These are phyloP conservation scores for Nemania sp. DNA, from an alignment of 2,329 filamentous ascomycete genomes.

Conservation along the genomic window DNA sequence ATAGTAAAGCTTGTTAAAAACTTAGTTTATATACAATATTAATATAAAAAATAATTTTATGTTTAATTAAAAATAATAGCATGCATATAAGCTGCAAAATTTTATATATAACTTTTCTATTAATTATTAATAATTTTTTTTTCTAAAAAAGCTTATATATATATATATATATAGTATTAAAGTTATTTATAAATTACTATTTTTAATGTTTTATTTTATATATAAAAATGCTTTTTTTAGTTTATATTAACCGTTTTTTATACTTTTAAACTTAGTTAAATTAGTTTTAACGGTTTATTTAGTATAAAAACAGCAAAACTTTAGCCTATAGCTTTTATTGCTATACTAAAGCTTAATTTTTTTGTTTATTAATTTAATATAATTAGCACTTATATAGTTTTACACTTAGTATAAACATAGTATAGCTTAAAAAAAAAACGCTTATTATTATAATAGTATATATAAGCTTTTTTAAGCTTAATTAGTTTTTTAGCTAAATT, in stretches of 20 bases:
- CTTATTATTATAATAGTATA: constrained; percentile 82
- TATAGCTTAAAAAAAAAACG: not conserved
- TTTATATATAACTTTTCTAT: constrained; percentile 75
- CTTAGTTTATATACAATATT: constrained; percentile 64
- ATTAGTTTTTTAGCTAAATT: constrained; percentile 90
- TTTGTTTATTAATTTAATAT: constrained; percentile 61
- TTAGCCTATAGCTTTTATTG: constrained; percentile 75
- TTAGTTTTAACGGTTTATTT: constrained; percentile 80
- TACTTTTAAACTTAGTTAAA: constrained; percentile 84
- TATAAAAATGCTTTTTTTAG: constrained; percentile 85
- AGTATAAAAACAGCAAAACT: constrained; percentile 85
- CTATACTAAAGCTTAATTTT: constrained; percentile 91
- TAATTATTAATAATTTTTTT: not conserved
- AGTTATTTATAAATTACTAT: constrained; percentile 57
- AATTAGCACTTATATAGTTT: not conserved
- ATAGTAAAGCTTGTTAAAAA: constrained; percentile 78
- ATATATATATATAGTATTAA: not conserved
- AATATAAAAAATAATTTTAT: not conserved
- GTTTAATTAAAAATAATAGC: too few relatives aligned
- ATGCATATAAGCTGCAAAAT: constrained; percentile 77
- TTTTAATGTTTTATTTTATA: constrained; percentile 83
- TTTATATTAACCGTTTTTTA: constrained; percentile 92
- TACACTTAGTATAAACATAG: not conserved
- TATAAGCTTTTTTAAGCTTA: constrained; percentile 76
- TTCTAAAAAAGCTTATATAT: too few relatives aligned